Base-by-base conservation (phyloP, 371 early-diverging fungal species). In the Mortierella sp. region DNA sequence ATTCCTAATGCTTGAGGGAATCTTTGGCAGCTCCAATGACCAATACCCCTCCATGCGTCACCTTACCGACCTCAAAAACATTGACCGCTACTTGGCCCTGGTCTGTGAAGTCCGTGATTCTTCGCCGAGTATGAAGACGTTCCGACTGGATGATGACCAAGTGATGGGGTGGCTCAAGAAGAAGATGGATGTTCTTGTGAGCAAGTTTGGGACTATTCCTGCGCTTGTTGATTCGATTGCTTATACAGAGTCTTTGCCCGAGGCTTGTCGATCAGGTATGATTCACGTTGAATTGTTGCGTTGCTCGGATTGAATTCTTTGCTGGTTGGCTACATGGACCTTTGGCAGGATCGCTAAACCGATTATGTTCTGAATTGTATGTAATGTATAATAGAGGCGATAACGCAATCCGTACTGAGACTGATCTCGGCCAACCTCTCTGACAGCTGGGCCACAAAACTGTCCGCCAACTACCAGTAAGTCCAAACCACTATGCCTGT, bases 21-120 rank as follows among this genome's bases (percentile, higher is more conserved):
- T 82, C 60, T 86, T 86, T 65, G 86, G 82, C 16, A 60, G 60
- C 19, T 60, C 14, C 31, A 80, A 76, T 31, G 86, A 86, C 42
- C 86, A 86, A 65, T 86, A 86, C 72, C 75, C 86, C 1, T 86
- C 86, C 14, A 8, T 86, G 26, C 65, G 86, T 24, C 80, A 75
- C 19, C 78, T 86, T 0, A 38, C 70, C 6, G 78, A 82, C 9
- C 78, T 86, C 8, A 28, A 74, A 14, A 54, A 60, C 28, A 44
- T 86, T 0, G 77, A 81, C 26, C 21, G 34, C 10, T 57, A 70
- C 34, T 48, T 86, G 34, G 47, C 57, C 1, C 26, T 72, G n/a
- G 47, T 86, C 60, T 86, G 82, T 45, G 80, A 82, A 24, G 82
- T 86, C 10, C 81, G 55, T 1, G 76, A 73, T 10, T 76, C 79